Evolutionary conservation across 2,329 filamentous ascomycete species (phyloP).

Genomic region (Neocucurbitaria cava): DNA sequence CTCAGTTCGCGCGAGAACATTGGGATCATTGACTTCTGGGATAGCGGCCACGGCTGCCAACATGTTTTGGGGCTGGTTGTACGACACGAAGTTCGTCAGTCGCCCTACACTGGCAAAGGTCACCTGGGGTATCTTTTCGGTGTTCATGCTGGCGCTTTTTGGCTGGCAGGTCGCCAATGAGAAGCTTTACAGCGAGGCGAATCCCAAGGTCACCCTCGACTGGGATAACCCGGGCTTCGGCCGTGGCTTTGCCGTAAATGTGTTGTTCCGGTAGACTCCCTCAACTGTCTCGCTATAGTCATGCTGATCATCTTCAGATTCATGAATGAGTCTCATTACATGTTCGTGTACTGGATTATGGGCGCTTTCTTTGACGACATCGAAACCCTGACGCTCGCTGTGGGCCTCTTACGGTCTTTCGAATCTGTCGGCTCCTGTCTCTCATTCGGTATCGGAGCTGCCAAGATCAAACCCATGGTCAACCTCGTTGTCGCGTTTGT

Average conservation of each 20-base stretch:
- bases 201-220: constrained; percentile 52
- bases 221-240: constrained; percentile 56
- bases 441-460: constrained; percentile 58
- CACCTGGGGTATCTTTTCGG: constrained; percentile 53
- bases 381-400: constrained; percentile 58
- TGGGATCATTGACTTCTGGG: constrained; percentile 56
- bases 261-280: constrained; percentile 52
- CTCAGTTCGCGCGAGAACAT: constrained; percentile 57
- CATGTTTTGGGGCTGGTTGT: constrained; percentile 60
- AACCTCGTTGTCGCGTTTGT: constrained; percentile 58
- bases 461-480: constrained; percentile 55
- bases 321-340: constrained; percentile 60
- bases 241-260: constrained; percentile 57
- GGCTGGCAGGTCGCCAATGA: constrained; percentile 60
- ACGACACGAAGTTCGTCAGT: constrained; percentile 53
- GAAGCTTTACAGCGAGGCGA: constrained; percentile 52
- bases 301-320: constrained; percentile 39
- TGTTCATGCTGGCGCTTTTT: constrained; percentile 54
- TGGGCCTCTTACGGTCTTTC: constrained; percentile 58
- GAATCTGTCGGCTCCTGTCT: constrained; percentile 58
- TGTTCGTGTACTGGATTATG: constrained; percentile 61
- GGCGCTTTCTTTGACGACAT: constrained; percentile 61
- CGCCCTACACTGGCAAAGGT: constrained; percentile 52
- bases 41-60: constrained; percentile 56
- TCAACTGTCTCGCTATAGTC: neutral